Conservation (phyloP, 2,329 filamentous ascomycete species). For the Hortaea werneckii region DNA sequence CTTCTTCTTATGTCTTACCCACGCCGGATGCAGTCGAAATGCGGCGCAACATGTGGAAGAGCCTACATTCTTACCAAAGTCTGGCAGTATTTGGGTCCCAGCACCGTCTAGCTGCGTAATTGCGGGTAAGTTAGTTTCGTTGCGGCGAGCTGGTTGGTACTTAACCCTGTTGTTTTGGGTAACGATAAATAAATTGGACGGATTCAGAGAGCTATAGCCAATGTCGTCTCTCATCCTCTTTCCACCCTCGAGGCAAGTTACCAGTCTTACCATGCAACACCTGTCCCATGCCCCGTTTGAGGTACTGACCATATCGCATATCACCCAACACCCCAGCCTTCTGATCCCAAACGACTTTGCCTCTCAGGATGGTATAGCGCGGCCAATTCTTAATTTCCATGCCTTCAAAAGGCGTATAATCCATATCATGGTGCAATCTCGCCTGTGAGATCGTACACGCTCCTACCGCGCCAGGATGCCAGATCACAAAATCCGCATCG, state of each 20-base stretch:
- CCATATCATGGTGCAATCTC: conserved; percentile 50
- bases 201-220: conserved; percentile 11
- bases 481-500: conserved; percentile 36
- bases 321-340: conserved; percentile 37
- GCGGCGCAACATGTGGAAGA: too few species aligned
- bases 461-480: conserved; percentile 26
- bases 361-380: conserved; percentile 49
- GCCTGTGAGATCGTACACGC: conserved; percentile 26
- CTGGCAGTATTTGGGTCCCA: too few species aligned
- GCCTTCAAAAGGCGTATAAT: conserved; percentile 55
- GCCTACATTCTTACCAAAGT: too few species aligned
- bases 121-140: too few species aligned
- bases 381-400: conserved; percentile 50
- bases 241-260: conserved; percentile 21
- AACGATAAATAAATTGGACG: too few species aligned
- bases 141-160: too few species aligned
- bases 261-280: conserved; percentile 21
- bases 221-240: conserved; percentile 19
- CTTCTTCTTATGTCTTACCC: too few species aligned
- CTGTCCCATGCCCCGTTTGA: conserved; percentile 28
- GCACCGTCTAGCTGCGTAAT: too few species aligned
- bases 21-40: too few species aligned
- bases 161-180: too few species aligned
- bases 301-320: conserved; percentile 24
- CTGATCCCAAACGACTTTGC: conserved; percentile 48